phyloP scores from a whole-genome alignment of 148 eudicot genomes.

The Fagopyrum esculentum region DNA sequence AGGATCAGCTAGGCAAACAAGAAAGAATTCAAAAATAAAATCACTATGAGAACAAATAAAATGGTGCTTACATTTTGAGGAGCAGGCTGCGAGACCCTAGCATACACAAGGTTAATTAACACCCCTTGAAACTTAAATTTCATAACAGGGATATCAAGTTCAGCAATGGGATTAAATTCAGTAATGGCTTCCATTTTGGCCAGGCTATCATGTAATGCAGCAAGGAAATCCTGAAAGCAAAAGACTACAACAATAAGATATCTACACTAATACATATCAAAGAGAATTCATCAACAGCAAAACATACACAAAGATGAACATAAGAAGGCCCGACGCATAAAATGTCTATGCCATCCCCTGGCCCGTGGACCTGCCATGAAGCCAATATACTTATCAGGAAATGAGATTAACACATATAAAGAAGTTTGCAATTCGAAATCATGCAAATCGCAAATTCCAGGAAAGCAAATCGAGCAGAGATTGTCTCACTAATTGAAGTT shows the following conservation, averaged over 20 bases:
- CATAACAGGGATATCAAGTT: conserved; percentile 52
- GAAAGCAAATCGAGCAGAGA: not conserved
- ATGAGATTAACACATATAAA: too few species aligned
- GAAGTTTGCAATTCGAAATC: too few species aligned
- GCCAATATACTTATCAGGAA: not conserved
- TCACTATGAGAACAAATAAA: not conserved
- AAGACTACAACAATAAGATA: not conserved
- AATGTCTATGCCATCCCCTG: conserved; percentile 53
- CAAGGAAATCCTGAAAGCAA: conserved; percentile 29
- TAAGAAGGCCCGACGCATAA: conserved; percentile 49
- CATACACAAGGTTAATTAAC: conserved; percentile 48
- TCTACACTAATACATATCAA: conserved; percentile 3
- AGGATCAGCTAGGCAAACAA: not conserved
- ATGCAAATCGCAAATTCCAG: too few species aligned
- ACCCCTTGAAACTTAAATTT: conserved; percentile 49
- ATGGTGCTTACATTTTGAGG: conserved; percentile 33
- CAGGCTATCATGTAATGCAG: conserved; percentile 34
- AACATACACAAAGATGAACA: conserved; percentile 35
- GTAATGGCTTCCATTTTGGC: conserved; percentile 41
- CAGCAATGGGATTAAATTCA: conserved; percentile 43
- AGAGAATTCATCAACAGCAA: not conserved
- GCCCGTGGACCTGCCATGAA: conserved; percentile 42
- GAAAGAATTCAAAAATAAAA: not conserved
- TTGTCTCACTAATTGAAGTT: too few species aligned
- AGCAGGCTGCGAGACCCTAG: conserved; percentile 31